Evolutionary conservation across 345 rosid genomes (phyloP).

Genomic region (Alliaria petiolata): DNA sequence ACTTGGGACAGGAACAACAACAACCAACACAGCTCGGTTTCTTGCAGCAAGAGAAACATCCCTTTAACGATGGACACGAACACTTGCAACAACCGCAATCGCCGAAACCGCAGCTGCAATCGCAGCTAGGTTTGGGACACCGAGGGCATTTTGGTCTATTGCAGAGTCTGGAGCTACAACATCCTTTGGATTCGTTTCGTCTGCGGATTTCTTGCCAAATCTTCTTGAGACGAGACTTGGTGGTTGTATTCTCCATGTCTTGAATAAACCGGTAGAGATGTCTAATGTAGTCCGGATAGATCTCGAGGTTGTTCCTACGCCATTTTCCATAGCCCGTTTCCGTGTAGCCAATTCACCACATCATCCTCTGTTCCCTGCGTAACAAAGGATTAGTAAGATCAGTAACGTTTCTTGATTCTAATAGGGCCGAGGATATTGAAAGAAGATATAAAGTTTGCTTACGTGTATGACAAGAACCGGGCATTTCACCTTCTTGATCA

Average conservation of each 20-base stretch:
- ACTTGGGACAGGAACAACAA: constrained; percentile 20
- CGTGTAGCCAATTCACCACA: constrained; percentile 96
- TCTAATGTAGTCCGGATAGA: constrained; percentile 85
- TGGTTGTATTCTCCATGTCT: constrained; percentile 85
- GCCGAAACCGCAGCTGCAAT: background rate
- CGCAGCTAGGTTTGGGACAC: constrained; percentile 48
- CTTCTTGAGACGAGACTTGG: constrained; percentile 66
- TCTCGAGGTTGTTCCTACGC: constrained; percentile 89
- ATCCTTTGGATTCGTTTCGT: constrained; percentile 40
- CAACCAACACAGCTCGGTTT: constrained; percentile 35
- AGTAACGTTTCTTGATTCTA: background rate
- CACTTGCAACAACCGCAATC: constrained; percentile 29
- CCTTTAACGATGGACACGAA: constrained; percentile 33
- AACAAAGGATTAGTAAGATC: background rate
- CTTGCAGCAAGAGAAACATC: constrained; percentile 38
- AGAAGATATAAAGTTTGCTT: constrained; percentile 27
- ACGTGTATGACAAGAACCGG: constrained; percentile 97
- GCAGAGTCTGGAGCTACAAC: constrained; percentile 50
- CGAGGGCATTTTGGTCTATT: constrained; percentile 35
- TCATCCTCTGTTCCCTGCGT: constrained; percentile 97
- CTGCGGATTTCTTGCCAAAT: constrained; percentile 51
- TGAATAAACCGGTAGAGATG: constrained; percentile 78
- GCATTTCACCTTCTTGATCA: constrained; percentile 80
- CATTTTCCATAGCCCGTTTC: constrained; percentile 86
- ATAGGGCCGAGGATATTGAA: background rate